Conservation (phyloP, 2,329 filamentous ascomycete genomes). For the Fusarium verrucosum region DNA sequence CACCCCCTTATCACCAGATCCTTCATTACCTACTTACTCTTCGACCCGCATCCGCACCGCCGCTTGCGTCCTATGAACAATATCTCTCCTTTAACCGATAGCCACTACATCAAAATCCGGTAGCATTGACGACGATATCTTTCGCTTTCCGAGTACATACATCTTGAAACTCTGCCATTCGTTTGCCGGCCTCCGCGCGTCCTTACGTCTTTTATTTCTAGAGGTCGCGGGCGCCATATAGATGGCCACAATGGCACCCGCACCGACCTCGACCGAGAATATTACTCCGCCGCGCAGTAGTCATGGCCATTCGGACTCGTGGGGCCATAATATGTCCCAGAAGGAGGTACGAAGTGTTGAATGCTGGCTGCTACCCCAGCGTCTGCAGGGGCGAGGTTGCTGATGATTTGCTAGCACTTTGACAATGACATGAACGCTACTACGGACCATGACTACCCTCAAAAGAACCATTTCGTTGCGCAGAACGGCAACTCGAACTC, state of each 20-base stretch:
- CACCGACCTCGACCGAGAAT: slow-evolving; percentile 57
- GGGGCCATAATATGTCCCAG: slow-evolving; percentile 52
- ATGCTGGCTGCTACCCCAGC: background rate
- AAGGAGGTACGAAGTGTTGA: slow-evolving; percentile 50
- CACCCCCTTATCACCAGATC: slow-evolving; percentile 27
- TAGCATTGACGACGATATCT: slow-evolving; percentile 3
- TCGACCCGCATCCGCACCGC: slow-evolving; percentile 20
- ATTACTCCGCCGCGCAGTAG: slow-evolving; percentile 61
- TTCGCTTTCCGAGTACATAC: background rate
- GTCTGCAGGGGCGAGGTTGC: slow-evolving; percentile 11
- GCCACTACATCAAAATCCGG: background rate
- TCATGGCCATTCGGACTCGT: slow-evolving; percentile 58
- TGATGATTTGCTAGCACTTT: slow-evolving; percentile 33
- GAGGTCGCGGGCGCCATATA: slow-evolving; percentile 46
- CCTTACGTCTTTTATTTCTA: slow-evolving; percentile 18
- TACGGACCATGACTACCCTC: slow-evolving; percentile 31
- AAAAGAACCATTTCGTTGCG: slow-evolving; percentile 26
- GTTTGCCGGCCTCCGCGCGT: slow-evolving; percentile 1
- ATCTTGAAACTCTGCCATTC: background rate
- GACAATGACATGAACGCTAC: slow-evolving; percentile 32
- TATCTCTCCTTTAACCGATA: slow-evolving; percentile 16
- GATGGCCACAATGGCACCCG: slow-evolving; percentile 65
- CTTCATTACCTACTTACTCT: slow-evolving; percentile 16
- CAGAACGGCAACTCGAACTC: slow-evolving; percentile 44
- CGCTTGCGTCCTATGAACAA: slow-evolving; percentile 28